These are phyloP conservation scores for Pisolithus orientalis DNA, from an alignment of 768 basidiomycete genomes.

Conservation along the genomic window DNA sequence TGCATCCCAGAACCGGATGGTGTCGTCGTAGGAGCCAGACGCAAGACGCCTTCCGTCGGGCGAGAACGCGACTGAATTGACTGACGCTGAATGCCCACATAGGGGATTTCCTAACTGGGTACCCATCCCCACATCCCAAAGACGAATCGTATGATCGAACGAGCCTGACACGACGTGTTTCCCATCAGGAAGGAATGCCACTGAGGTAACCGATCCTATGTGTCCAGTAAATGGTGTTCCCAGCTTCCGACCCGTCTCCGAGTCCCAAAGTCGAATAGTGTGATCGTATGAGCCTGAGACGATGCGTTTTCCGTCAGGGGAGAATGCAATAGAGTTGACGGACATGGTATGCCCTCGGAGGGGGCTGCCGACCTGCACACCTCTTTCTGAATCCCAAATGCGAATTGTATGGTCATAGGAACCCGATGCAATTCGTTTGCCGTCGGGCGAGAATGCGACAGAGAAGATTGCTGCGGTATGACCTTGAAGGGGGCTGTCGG, in stretches of 20 bases:
- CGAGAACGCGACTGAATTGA: background rate
- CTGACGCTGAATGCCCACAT: background rate
- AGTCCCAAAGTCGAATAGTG: background rate
- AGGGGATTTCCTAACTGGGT: background rate
- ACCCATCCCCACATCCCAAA: background rate
- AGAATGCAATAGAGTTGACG: background rate
- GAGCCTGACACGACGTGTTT: constrained; percentile 1
- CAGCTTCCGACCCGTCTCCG: background rate
- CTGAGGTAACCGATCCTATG: background rate
- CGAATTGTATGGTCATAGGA: background rate
- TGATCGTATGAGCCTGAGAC: background rate
- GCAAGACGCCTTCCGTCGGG: no score
- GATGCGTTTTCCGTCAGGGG: background rate
- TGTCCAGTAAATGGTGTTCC: background rate
- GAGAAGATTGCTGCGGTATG: background rate
- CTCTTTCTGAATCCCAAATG: background rate
- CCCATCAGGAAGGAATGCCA: background rate
- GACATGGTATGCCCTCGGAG: background rate
- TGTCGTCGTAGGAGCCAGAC: no score
- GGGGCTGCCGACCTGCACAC: background rate
- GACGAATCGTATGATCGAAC: background rate
- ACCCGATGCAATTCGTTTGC: background rate
- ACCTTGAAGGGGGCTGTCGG: background rate
- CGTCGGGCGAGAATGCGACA: background rate
- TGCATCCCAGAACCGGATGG: background rate